These are phyloP conservation scores for Platanus orientalis DNA, from an alignment of 164 flowering plant genomes.

Conservation along the genomic window DNA sequence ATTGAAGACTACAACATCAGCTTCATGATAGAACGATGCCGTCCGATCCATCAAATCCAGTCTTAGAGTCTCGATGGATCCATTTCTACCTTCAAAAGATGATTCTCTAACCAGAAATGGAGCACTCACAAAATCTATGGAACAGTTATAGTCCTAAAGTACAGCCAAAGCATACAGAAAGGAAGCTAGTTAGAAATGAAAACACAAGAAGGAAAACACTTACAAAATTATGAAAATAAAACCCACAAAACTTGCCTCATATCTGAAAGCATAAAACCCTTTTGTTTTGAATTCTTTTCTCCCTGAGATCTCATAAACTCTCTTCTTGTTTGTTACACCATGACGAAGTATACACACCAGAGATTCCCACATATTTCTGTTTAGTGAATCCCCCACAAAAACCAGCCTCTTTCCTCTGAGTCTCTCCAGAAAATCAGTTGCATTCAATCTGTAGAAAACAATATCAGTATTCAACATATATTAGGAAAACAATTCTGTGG, in stretches of 20 bases:
- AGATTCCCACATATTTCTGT: constrained; percentile 34
- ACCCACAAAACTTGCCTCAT: constrained; percentile 36
- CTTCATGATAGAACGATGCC: constrained; percentile 40
- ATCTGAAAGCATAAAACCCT: constrained; percentile 44
- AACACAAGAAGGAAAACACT: not conserved
- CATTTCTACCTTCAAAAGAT: constrained; percentile 22
- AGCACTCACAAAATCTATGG: constrained; percentile 43
- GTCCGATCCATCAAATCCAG: constrained; percentile 50
- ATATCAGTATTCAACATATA: not conserved
- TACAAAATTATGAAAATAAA: not conserved
- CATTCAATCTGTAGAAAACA: constrained; percentile 22
- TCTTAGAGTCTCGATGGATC: constrained; percentile 40
- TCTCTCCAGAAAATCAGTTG: constrained; percentile 42
- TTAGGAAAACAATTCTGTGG: not conserved
- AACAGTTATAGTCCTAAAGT: constrained; percentile 45
- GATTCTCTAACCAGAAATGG: constrained; percentile 55
- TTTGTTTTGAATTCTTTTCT: constrained; percentile 38
- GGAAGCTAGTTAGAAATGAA: not conserved
- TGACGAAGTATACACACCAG: constrained; percentile 49
- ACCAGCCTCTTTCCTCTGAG: constrained; percentile 20
- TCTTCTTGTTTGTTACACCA: constrained; percentile 27
- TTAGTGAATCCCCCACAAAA: constrained; percentile 59
- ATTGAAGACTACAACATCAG: constrained; percentile 45
- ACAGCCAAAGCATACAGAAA: constrained; percentile 3
- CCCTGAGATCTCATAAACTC: constrained; percentile 49